Conservation (phyloP, 1,284 basidiomycete genomes). For the Cutaneotrichosporon sp. region DNA sequence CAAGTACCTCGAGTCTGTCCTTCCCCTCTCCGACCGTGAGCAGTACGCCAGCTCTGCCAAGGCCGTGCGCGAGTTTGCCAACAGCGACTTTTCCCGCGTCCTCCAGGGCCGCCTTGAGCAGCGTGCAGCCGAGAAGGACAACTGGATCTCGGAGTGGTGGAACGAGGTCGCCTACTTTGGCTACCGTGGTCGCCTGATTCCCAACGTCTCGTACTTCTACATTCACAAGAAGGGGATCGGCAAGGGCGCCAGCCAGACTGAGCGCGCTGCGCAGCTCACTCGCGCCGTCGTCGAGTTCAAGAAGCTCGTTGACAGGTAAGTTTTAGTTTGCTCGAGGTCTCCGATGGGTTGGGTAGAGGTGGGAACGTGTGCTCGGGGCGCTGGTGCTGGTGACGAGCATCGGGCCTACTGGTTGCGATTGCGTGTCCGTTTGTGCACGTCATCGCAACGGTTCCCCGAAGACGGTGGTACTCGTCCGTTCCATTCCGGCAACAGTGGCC, state of each 20-base stretch:
- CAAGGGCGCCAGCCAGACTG: slow-evolving; percentile 60
- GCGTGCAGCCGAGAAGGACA: slow-evolving; percentile 64
- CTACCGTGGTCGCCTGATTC: slow-evolving; percentile 74
- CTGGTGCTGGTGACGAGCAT: not conserved
- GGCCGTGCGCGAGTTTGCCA: slow-evolving; percentile 68
- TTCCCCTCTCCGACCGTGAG: slow-evolving; percentile 67
- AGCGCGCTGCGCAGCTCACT: slow-evolving; percentile 73
- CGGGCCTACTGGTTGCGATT: not conserved
- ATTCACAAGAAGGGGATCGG: slow-evolving; percentile 72
- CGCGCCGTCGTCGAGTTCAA: slow-evolving; percentile 83
- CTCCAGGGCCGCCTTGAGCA: slow-evolving; percentile 79
- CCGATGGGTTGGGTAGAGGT: not conserved
- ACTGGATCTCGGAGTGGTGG: slow-evolving; percentile 98
- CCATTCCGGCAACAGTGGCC: not conserved
- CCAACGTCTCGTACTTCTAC: slow-evolving; percentile 95
- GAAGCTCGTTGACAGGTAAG: slow-evolving; percentile 73
- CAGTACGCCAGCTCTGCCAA: slow-evolving; percentile 64
- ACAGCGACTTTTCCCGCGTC: slow-evolving; percentile 66
- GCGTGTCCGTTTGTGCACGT: not conserved
- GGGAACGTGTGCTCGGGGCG: not conserved
- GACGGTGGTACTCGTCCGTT: not conserved
- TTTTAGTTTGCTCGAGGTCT: slow-evolving; percentile 21
- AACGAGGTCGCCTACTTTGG: slow-evolving; percentile 75
- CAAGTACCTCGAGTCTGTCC: slow-evolving; percentile 82
- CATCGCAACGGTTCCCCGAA: not conserved